phyloP scores from a whole-genome alignment of 2,329 filamentous ascomycete species.

The Botrytis cinerea region DNA sequence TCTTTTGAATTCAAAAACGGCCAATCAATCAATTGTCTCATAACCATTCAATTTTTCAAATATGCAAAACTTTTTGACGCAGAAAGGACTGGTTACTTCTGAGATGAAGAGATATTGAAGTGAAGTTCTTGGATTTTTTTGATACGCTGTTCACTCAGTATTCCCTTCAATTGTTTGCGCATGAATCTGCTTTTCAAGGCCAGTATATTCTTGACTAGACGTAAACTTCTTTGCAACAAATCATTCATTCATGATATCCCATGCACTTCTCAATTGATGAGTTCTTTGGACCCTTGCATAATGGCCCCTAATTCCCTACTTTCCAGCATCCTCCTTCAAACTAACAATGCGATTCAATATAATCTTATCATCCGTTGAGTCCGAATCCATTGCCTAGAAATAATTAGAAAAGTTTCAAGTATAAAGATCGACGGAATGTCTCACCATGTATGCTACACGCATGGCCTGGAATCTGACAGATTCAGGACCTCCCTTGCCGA shows the following conservation, averaged over 20 bases:
- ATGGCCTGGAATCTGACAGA: conserved; percentile 89
- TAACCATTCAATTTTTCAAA: neutral
- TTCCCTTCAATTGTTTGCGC: neutral
- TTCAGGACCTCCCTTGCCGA: conserved; percentile 64
- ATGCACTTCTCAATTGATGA: neutral
- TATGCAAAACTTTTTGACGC: neutral
- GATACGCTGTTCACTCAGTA: neutral
- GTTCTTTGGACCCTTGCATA: neutral
- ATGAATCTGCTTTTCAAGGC: neutral
- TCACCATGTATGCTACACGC: conserved; percentile 70
- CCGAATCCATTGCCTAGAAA: conserved; percentile 66
- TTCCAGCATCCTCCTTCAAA: conserved; percentile 82
- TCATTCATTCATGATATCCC: conserved; percentile 2
- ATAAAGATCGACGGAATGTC: neutral
- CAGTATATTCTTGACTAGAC: neutral
- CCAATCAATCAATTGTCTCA: neutral
- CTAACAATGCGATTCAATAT: conserved; percentile 91
- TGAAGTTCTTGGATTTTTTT: neutral
- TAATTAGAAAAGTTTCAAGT: conserved; percentile 10
- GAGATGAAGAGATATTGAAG: neutral
- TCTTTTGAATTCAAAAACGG: neutral
- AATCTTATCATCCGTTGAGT: conserved; percentile 76
- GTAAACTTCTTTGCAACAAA: neutral
- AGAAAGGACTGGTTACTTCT: neutral
- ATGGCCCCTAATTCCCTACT: conserved; percentile 45